A percentile compares a stretch with the other conserved stretches of the same genome.
These are phyloP conservation scores for Alternaria gaisen DNA, from an alignment of 2,329 filamentous ascomycete genomes.

Conservation along the genomic window DNA sequence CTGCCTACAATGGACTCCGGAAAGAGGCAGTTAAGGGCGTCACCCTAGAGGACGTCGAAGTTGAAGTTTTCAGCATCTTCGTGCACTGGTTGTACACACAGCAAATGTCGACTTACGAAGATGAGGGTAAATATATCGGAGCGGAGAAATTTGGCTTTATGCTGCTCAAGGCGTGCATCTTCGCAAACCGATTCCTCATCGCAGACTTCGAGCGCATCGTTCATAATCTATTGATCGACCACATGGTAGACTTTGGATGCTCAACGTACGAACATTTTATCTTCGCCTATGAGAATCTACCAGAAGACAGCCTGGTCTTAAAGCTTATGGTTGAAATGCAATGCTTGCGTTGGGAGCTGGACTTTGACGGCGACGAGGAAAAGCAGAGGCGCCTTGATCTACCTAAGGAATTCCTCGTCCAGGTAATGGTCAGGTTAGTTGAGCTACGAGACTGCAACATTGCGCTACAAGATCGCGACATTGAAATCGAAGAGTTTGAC, in stretches of 20 bases:
- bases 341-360: too few species aligned
- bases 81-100: not conserved
- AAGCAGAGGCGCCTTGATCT: not conserved
- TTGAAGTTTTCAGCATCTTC: not conserved
- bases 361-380: too few species aligned
- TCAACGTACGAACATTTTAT: not conserved
- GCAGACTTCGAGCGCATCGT: not conserved
- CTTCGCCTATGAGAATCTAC: not conserved
- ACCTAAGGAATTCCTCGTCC: not conserved
- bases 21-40: not conserved
- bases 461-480: too few species aligned
- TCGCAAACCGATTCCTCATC: not conserved
- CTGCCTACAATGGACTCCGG: not conserved
- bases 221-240: not conserved
- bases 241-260: not conserved
- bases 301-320: not conserved
- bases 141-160: not conserved
- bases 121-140: too few species aligned
- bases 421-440: not conserved
- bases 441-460: not conserved
- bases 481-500: not conserved
- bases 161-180: not conserved
- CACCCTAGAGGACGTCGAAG: not conserved
- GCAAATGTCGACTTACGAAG: not conserved
- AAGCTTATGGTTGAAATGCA: not conserved